These are phyloP conservation scores for Lojkania enalia DNA, from an alignment of 2,329 filamentous ascomycete species.

Conservation along the genomic window DNA sequence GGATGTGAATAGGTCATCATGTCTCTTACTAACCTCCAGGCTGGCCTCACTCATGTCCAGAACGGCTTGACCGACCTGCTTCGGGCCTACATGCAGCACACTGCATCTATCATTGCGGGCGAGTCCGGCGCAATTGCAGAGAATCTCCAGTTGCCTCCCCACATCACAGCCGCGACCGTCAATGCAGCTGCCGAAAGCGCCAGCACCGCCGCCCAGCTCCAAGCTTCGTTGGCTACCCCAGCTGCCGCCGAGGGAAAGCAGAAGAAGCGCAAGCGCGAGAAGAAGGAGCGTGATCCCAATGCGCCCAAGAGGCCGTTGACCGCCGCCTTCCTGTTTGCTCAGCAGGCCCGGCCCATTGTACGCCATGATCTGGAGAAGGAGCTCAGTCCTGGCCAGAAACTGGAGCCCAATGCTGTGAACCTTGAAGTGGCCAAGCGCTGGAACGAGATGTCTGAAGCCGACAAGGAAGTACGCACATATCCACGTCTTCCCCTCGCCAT, in stretches of 20 bases:
- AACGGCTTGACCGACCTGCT: conserved; percentile 75
- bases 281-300: conserved; percentile 76
- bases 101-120: conserved; percentile 70
- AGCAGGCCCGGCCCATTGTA: conserved; percentile 82
- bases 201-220: conserved; percentile 22
- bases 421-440: conserved; percentile 86
- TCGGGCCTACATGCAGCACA: conserved; percentile 84
- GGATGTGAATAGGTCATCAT: conserved; percentile 66
- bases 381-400: conserved; percentile 65
- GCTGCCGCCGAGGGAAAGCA: conserved; percentile 28
- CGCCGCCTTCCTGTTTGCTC: conserved; percentile 93
- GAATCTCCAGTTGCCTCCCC: conserved; percentile 49
- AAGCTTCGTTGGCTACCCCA: conserved; percentile 8
- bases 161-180: conserved; percentile 40
- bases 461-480: conserved; percentile 64
- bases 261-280: conserved; percentile 82
- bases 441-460: conserved; percentile 72
- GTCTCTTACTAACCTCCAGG: conserved; percentile 77
- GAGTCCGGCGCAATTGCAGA: conserved; percentile 40
- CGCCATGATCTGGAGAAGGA: conserved; percentile 61
- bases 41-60: conserved; percentile 46
- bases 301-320: conserved; percentile 93
- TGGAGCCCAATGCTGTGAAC: conserved; percentile 83
- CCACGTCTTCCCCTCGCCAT: neutral
- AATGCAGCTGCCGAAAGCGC: conserved; percentile 36